Percentiles rank a stretch among this genome's conserved stretches.
Evolutionary conservation across 371 early-diverging fungal species (phyloP).

Genomic region (Paraphysoderma sedebokerense): DNA sequence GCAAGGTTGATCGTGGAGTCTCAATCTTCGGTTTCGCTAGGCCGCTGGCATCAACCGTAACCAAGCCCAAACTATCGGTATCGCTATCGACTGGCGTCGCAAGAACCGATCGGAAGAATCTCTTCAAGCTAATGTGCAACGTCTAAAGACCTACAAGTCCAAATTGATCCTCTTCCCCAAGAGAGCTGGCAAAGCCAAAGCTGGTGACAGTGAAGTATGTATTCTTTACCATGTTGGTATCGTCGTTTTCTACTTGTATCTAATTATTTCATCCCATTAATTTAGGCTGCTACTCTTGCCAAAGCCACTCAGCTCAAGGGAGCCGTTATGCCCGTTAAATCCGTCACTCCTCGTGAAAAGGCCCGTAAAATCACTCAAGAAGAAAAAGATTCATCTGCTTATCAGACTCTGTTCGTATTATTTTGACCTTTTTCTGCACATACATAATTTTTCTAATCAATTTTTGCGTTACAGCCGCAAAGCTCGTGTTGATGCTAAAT

Average conservation of each 20-base stretch:
- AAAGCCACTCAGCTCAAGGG: constrained; percentile 56
- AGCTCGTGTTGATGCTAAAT: background rate
- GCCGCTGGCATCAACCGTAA: constrained; percentile 88
- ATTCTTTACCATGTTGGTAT: constrained; percentile 12
- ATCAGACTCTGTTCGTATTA: constrained; percentile 69
- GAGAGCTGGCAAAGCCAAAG: constrained; percentile 67
- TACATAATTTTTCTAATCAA: background rate
- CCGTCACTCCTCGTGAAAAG: constrained; percentile 42
- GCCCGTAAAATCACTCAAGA: constrained; percentile 70
- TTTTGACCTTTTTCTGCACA: no score
- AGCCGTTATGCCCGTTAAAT: constrained; percentile 53
- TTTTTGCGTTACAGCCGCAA: background rate
- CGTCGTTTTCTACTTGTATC: constrained; percentile 4
- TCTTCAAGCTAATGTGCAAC: constrained; percentile 85
- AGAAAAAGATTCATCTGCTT: constrained; percentile 65
- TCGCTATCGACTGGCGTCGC: constrained; percentile 97
- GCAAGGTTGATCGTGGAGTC: no score
- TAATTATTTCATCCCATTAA: background rate
- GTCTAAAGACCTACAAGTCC: constrained; percentile 92
- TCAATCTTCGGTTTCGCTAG: constrained; percentile 16
- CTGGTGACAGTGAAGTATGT: constrained; percentile 49
- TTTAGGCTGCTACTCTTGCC: constrained; percentile 41
- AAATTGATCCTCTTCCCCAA: constrained; percentile 87
- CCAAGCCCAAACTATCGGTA: constrained; percentile 93
- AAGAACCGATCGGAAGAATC: constrained; percentile 94